Evolutionary conservation across 169 alveolate species (phyloP), one percentile per base, ranked within the genome.

Genomic region (Cryptosporidium andersoni): DNA sequence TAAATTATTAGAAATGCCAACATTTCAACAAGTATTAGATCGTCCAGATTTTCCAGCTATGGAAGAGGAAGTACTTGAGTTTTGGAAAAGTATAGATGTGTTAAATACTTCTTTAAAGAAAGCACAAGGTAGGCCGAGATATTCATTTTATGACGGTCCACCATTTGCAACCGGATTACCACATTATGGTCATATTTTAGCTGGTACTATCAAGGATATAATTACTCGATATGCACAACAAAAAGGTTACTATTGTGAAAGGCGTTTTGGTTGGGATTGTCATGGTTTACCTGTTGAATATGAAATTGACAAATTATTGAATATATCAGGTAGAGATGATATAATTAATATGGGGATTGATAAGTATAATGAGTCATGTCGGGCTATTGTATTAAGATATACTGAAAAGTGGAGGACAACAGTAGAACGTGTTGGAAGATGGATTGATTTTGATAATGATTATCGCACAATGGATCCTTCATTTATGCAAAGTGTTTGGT

Each of bases 101-200:
- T 94, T 95, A 67, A 89, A 93, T 37, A 89, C 91, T 42, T 81
- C 93, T 64, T 80, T 90, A 39, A 82, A 89, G 67, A 64, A 68
- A 47, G 58, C 89, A 37, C 90, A 95, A 74, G 95, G 95, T 14
- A 90, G 88, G 34, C 97, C 98, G 25, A 91, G 93, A 45, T 98
- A 92, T 90, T 95, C 97, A 25, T 98, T 98, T 92, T 97, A 97
- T 92, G 99, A 98, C 80, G 99, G 99, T 2, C 99, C 99, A 1
- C 99, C 99, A 36, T 98, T 97, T 88, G 99, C 99, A 58, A 98
- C 99, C 1, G 99, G 99, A 9, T 93, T 96, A 63, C 99, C 99
- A 37, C 99, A 98, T 89, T 97, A 98, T 90, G 99, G 99, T 7
- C 99, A 98, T 92, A 94, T 98, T 48, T 95, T 97, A 14, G 99